Conservation (phyloP, 2,329 filamentous ascomycete genomes). For the Catunica adiposa region DNA sequence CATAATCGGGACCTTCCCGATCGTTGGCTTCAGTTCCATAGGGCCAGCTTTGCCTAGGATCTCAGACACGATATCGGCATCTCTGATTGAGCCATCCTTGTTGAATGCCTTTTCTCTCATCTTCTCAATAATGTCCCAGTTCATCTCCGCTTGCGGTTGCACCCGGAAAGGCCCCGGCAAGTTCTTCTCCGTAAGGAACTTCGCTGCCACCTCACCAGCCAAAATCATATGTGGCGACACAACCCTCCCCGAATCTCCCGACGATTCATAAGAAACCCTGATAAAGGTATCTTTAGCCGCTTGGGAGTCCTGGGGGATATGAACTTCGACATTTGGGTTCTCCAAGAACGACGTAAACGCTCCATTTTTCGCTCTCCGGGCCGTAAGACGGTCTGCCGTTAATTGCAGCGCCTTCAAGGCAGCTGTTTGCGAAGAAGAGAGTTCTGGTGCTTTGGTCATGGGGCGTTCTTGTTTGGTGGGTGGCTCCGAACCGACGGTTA, state of each 20-base stretch:
- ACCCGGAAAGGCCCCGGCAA: conserved; percentile 44
- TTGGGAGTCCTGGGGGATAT: not conserved
- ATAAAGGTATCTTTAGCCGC: conserved; percentile 36
- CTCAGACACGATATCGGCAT: conserved; percentile 19
- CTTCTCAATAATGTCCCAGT: not conserved
- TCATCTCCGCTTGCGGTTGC: conserved; percentile 7
- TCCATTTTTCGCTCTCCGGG: conserved; percentile 22
- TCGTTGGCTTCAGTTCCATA: conserved; percentile 34
- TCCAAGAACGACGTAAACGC: not conserved
- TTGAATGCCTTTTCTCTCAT: not conserved
- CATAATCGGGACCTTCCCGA: conserved; percentile 39
- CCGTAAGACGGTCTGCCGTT: conserved; percentile 31
- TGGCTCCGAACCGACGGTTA: conserved; percentile 17
- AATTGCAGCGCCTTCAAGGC: conserved; percentile 32
- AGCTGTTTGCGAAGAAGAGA: conserved; percentile 27
- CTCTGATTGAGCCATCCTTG: conserved; percentile 14
- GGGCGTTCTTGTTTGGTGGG: conserved; percentile 22
- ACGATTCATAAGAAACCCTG: conserved; percentile 19
- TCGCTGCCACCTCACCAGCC: conserved; percentile 43
- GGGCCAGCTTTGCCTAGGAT: conserved; percentile 25
- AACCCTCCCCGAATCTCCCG: conserved; percentile 18
- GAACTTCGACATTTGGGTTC: not conserved
- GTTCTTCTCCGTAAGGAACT: conserved; percentile 40
- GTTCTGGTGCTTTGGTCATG: conserved; percentile 28
- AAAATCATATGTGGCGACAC: conserved; percentile 38